A percentile compares a stretch with the other conserved stretches of the same genome.
phyloP scores from a whole-genome alignment of 208 protist genomes.

The Leishmania braziliensis region DNA sequence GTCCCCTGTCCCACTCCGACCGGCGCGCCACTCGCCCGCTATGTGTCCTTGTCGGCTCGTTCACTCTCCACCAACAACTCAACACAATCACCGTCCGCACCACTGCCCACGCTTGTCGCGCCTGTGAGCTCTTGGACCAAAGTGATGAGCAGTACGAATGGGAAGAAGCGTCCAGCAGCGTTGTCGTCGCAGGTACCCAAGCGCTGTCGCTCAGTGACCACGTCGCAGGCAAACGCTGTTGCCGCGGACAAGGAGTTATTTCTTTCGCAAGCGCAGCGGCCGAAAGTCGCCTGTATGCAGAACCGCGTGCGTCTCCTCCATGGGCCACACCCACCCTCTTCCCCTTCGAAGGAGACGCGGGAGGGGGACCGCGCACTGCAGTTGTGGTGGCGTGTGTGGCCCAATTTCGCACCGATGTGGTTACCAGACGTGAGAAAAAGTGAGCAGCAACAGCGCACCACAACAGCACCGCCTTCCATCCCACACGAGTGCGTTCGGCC shows the following conservation, averaged over 20 bases:
- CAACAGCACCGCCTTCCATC: background rate
- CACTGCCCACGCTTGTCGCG: conserved; percentile 4
- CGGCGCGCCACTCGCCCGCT: conserved; percentile 28
- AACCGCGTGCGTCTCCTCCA: background rate
- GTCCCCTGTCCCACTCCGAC: conserved; percentile 17
- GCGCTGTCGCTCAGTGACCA: conserved; percentile 2
- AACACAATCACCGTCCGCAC: background rate
- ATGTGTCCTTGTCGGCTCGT: conserved; percentile 4
- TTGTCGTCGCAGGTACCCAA: background rate
- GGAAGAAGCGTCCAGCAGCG: background rate
- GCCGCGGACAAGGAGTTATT: background rate
- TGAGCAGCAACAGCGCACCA: background rate
- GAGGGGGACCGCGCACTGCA: conserved; percentile 4
- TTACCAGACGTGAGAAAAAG: background rate
- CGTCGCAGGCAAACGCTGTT: background rate
- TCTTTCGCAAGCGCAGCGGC: background rate
- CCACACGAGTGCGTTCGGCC: conserved; percentile 13
- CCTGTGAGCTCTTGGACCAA: background rate
- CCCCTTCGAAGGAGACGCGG: background rate
- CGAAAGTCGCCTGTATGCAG: conserved; percentile 1
- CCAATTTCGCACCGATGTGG: conserved; percentile 3
- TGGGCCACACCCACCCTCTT: background rate
- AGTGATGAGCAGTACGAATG: background rate
- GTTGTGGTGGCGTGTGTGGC: conserved; percentile 29
- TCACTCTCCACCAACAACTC: background rate